These are phyloP conservation scores for Arabidopsis thaliana DNA, from an alignment of 345 rosid species.

Conservation along the genomic window TAIR10.1 NC_003076.8:21554001-21554500, in stretches of 20 bases:
- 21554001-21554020: neutral
- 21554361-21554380: neutral
- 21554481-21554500: neutral
- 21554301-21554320: neutral
- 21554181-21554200: neutral
- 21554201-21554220: neutral
- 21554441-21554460: constrained; percentile 2
- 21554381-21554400: neutral
- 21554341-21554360: neutral
- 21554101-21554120: constrained; percentile 36
- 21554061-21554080: constrained; percentile 2
- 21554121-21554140: neutral
- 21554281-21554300: constrained; percentile 20
- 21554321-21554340: constrained; percentile 12
- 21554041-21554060: constrained; percentile 19
- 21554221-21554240: constrained; percentile 8
- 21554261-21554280: constrained; percentile 24
- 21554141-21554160: neutral
- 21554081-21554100: neutral
- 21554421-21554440: constrained; percentile 12
- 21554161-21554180: neutral
- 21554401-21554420: neutral
- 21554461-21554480: constrained; percentile 11
- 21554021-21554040: constrained; percentile 28
- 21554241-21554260: neutral